phyloP scores from a whole-genome alignment of 345 rosid genomes.

The Eucalyptus curtisii region DNA sequence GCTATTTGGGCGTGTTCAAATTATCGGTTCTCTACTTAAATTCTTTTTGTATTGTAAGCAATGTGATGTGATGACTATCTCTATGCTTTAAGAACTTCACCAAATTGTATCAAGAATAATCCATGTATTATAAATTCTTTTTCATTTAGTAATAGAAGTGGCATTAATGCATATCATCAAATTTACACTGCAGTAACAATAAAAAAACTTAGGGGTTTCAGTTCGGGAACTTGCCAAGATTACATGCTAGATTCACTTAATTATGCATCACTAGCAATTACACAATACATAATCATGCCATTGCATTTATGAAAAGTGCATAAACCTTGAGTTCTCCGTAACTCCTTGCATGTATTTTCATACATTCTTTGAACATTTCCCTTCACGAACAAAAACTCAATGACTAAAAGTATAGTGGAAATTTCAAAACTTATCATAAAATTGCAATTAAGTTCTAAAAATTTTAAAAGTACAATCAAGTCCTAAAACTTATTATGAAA shows the following conservation, averaged over 20 bases:
- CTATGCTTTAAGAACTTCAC: not conserved
- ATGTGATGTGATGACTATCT: not conserved
- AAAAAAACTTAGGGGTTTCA: not conserved
- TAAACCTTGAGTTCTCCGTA: not conserved
- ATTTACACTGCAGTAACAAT: rapidly evolving
- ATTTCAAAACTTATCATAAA: no score
- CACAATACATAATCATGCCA: rapidly evolving
- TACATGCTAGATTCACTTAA: not conserved
- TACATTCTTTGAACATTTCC: not conserved
- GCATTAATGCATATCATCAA: not conserved
- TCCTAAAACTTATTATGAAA: no score
- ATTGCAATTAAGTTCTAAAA: rapidly evolving
- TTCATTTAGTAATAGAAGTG: rapidly evolving
- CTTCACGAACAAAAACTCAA: not conserved
- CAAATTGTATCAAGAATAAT: not conserved
- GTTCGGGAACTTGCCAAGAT: not conserved
- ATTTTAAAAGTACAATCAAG: rapidly evolving
- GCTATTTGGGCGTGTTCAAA: not conserved
- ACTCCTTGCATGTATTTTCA: not conserved
- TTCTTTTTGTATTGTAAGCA: not conserved
- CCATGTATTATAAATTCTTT: not conserved
- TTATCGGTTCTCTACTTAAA: not conserved
- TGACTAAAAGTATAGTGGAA: not conserved
- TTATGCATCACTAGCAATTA: not conserved
- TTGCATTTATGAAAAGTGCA: not conserved